Evolutionary conservation across 192 early-diverging fungal species (phyloP).

Genomic region (Mortierella hygrophila): DNA sequence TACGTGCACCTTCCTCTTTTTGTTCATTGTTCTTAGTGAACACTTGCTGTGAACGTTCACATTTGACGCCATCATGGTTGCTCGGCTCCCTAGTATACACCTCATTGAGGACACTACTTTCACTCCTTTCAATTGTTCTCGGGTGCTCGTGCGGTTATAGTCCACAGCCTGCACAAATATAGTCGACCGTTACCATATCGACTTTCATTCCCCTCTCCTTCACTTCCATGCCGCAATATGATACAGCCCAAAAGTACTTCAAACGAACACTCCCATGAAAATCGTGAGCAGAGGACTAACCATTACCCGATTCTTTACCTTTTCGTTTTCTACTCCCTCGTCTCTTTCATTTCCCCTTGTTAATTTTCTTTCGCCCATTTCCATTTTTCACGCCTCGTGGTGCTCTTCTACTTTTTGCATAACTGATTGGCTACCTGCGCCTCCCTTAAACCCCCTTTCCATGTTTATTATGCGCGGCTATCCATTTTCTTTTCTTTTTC

Average conservation of each 20-base stretch:
- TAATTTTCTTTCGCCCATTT: neutral
- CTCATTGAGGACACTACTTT: neutral
- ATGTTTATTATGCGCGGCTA: neutral
- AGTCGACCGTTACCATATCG: neutral
- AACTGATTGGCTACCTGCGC: neutral
- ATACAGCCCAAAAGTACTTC: neutral
- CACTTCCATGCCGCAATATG: neutral
- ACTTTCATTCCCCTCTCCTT: constrained; percentile 17
- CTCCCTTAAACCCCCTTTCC: neutral
- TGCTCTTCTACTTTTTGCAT: neutral
- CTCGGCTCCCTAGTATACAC: neutral
- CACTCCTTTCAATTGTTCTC: neutral
- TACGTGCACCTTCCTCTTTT: constrained; percentile 25
- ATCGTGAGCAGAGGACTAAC: constrained; percentile 3
- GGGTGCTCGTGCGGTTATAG: neutral
- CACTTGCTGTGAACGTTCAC: neutral
- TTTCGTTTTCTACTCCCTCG: neutral
- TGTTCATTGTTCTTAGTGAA: neutral
- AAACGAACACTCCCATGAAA: neutral
- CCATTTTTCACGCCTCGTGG: neutral
- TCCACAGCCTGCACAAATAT: neutral
- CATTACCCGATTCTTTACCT: neutral
- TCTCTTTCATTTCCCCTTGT: neutral
- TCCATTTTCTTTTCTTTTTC: neutral
- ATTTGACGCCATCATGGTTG: neutral